These are phyloP conservation scores for Pythium rishiriense DNA, from an alignment of 352 stramenopile genomes.

Conservation along the genomic window DNA sequence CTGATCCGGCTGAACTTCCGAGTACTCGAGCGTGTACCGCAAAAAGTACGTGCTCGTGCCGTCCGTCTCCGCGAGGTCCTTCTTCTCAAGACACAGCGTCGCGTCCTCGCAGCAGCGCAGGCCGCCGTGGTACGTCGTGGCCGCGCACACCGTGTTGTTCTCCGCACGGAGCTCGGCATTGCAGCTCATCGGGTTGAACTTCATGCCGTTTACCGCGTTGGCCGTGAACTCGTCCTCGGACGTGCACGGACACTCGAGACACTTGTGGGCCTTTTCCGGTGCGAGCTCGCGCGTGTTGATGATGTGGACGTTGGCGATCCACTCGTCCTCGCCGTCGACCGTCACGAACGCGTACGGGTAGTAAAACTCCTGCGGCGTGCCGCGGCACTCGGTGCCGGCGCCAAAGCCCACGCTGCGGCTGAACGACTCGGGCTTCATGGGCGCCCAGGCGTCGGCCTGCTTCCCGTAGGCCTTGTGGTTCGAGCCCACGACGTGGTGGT, in stretches of 20 bases:
- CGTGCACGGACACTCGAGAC: slow-evolving; percentile 79
- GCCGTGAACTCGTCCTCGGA: slow-evolving; percentile 56
- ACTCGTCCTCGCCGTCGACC: slow-evolving; percentile 74
- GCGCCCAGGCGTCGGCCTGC: slow-evolving; percentile 47
- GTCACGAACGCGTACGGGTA: slow-evolving; percentile 84
- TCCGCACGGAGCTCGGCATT: slow-evolving; percentile 66
- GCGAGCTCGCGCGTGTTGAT: slow-evolving; percentile 78
- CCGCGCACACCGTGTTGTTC: slow-evolving; percentile 70
- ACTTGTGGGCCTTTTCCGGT: slow-evolving; percentile 45
- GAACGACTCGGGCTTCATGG: slow-evolving; percentile 78
- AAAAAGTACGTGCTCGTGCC: slow-evolving; percentile 57
- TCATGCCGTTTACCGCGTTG: slow-evolving; percentile 54
- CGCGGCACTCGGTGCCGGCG: slow-evolving; percentile 74
- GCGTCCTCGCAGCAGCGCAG: slow-evolving; percentile 75
- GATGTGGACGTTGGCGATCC: slow-evolving; percentile 79
- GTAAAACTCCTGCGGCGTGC: slow-evolving; percentile 78
- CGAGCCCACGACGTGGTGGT: slow-evolving; percentile 81
- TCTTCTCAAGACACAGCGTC: slow-evolving; percentile 67
- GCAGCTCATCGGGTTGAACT: slow-evolving; percentile 43
- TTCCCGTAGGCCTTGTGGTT: slow-evolving; percentile 64
- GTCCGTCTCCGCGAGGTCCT: slow-evolving; percentile 36
- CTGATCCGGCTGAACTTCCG: slow-evolving; percentile 44
- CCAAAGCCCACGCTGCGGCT: slow-evolving; percentile 78
- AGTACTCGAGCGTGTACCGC: slow-evolving; percentile 80
- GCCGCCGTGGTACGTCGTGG: slow-evolving; percentile 63